Evolutionary conservation across 352 stramenopile species (phyloP), one percentile per base, ranked within the genome.

Genomic region (Plasmopara viticola): DNA sequence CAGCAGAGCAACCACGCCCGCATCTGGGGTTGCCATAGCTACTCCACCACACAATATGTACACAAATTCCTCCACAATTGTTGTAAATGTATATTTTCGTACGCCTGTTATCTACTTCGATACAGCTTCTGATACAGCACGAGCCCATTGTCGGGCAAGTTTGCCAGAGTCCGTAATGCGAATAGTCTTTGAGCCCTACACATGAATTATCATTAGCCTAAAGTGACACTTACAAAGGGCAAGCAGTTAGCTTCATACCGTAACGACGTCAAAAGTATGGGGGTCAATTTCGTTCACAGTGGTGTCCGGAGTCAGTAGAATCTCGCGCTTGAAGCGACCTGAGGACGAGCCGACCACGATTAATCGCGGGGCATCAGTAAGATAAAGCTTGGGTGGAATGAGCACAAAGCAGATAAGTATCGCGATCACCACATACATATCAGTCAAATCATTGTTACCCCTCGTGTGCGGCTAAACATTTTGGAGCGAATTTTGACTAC

Each of bases 401-500:
- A 51, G 5, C 41, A 38, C 51, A 50, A 14, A 20, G 44, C 25
- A 9, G 15, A 13, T 17, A 6, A 44, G 39, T 30, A 20, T 6
- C 18, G 7, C 30, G 40, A 30, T 18, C 44, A 29, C 35, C 28
- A 31, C 8, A 50, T n/a, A 48, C n/a, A 25, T 25, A 25, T 25
- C 20, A 25, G 20, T 1, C 18, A 41, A 41, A 40, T 35, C 34
- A 14, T 35, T 8, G 6, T 35, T 68, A 87, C 80, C 63, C 89
- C 66, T 31, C 81, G 70, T 14, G 76, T 84, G 38, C 81, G 81
- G 47, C 74, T 86, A 52, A 91, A 84, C 79, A 89, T 85, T 56
- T 78, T 84, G 42, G 72, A 77, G 50, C 82, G 81, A 31, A 91
- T 60, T 50, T 91, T 91, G 20, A 91, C 81, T 17, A 73, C 86